These are phyloP conservation scores for Globisporangium camurandrum DNA, from an alignment of 352 stramenopile species.

Conservation along the genomic window DNA sequence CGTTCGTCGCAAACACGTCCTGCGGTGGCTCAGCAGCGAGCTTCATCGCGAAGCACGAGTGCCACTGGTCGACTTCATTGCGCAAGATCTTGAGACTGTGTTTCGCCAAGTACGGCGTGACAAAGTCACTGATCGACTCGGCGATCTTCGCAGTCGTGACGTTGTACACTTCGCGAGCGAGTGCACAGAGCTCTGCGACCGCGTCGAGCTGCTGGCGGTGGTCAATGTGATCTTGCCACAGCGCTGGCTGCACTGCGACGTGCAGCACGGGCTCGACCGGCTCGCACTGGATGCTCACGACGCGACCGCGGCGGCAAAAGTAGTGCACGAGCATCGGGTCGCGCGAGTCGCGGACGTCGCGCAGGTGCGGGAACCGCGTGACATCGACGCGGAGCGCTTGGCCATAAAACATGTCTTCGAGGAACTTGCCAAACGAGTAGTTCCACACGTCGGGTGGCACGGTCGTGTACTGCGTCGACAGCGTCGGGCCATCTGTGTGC, in stretches of 20 bases:
- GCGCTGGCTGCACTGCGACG: slow-evolving; percentile 68
- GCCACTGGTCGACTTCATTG: slow-evolving; percentile 80
- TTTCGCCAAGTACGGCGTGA: slow-evolving; percentile 61
- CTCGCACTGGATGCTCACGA: slow-evolving; percentile 75
- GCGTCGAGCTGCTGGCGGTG: slow-evolving; percentile 50
- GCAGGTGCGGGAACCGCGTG: slow-evolving; percentile 59
- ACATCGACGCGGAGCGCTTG: slow-evolving; percentile 67
- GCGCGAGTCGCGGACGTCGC: slow-evolving; percentile 40
- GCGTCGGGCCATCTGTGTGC: slow-evolving; percentile 14
- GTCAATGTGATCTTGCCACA: slow-evolving; percentile 80
- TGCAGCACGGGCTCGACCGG: slow-evolving; percentile 76
- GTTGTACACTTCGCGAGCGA: slow-evolving; percentile 64
- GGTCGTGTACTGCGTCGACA: slow-evolving; percentile 50
- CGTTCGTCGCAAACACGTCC: slow-evolving; percentile 76
- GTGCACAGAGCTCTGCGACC: slow-evolving; percentile 65
- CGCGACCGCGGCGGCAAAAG: slow-evolving; percentile 59
- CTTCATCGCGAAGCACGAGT: slow-evolving; percentile 73
- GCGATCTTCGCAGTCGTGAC: slow-evolving; percentile 74
- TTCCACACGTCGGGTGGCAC: slow-evolving; percentile 70
- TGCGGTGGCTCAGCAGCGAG: slow-evolving; percentile 60
- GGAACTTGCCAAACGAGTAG: slow-evolving; percentile 85
- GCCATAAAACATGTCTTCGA: slow-evolving; percentile 82
- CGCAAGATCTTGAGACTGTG: slow-evolving; percentile 65
- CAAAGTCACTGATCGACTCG: slow-evolving; percentile 65
- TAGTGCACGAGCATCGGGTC: slow-evolving; percentile 70